Evolutionary conservation across 2,329 filamentous ascomycete genomes (phyloP).

Genomic region (Nemania diffusa): DNA sequence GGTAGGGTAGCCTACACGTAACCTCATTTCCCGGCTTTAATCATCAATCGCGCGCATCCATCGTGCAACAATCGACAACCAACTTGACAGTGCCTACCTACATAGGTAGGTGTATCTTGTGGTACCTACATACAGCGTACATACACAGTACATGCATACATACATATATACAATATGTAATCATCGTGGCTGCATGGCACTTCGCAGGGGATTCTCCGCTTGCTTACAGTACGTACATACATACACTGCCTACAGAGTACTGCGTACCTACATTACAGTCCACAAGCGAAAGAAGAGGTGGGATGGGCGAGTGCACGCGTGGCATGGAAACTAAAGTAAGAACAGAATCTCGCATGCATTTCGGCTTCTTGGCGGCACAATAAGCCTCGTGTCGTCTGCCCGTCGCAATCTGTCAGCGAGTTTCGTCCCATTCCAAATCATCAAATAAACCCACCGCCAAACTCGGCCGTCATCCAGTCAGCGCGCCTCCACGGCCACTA

Average conservation of each 20-base stretch:
- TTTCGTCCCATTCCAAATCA: conserved; percentile 38
- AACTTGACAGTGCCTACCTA: too few relatives aligned
- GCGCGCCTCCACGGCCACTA: conserved; percentile 28
- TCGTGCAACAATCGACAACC: too few relatives aligned
- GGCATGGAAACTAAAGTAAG: conserved; percentile 28
- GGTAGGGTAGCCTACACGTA: too few relatives aligned
- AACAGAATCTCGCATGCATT: conserved; percentile 27
- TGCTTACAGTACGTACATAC: conserved; percentile 16
- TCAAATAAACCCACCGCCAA: conserved; percentile 25
- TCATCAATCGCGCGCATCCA: too few relatives aligned
- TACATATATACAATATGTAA: too few relatives aligned
- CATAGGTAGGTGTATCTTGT: too few relatives aligned
- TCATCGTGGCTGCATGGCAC: conserved; percentile 20
- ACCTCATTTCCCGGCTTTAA: too few relatives aligned
- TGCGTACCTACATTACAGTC: neutral
- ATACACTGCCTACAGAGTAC: neutral
- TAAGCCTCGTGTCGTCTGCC: conserved; percentile 33
- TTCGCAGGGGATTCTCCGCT: conserved; percentile 8
- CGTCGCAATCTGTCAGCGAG: conserved; percentile 35
- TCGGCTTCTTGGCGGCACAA: conserved; percentile 36
- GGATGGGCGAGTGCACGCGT: conserved; percentile 20
- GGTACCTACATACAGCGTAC: too few relatives aligned
- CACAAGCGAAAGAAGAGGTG: conserved; percentile 10
- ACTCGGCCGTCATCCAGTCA: conserved; percentile 32
- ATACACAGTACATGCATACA: too few relatives aligned